phyloP scores from a whole-genome alignment of 306 rosid genomes.

The Carpinus viminea region DNA sequence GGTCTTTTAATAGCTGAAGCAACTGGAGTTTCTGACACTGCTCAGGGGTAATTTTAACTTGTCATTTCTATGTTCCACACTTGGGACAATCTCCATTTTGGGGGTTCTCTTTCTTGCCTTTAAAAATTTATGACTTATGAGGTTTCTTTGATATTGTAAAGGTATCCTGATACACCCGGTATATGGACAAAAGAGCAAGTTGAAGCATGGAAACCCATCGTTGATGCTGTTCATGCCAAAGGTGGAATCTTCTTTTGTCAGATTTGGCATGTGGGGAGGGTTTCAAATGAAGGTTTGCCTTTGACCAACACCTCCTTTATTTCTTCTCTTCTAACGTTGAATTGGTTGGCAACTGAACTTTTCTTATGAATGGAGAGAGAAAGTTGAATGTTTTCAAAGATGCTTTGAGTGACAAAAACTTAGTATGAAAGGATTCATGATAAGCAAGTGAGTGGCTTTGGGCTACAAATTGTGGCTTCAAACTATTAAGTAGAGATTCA shows the following conservation, averaged over 20 bases:
- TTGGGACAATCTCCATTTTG: neutral
- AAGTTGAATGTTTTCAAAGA: neutral
- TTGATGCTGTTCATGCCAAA: conserved; percentile 51
- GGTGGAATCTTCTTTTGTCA: conserved; percentile 54
- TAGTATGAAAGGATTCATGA: neutral
- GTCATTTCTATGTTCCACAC: neutral
- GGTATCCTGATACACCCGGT: conserved; percentile 42
- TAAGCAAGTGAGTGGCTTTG: neutral
- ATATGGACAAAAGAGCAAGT: conserved; percentile 56
- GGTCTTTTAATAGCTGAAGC: conserved; percentile 58
- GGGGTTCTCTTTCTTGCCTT: neutral
- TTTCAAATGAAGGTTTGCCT: conserved; percentile 36
- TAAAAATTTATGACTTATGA: neutral
- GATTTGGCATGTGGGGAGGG: conserved; percentile 45
- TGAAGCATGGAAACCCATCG: conserved; percentile 56
- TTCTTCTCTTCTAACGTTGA: neutral
- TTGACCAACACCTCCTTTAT: neutral
- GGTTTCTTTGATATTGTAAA: neutral
- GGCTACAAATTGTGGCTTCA: no score
- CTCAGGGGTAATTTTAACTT: conserved; percentile 41
- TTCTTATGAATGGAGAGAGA: neutral
- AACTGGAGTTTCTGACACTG: conserved; percentile 50
- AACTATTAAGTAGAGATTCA: no score
- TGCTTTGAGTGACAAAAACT: neutral
- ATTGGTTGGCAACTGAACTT: neutral